Conservation (phyloP, 805 yeast genomes). For the Kazachstania africana region DNA sequence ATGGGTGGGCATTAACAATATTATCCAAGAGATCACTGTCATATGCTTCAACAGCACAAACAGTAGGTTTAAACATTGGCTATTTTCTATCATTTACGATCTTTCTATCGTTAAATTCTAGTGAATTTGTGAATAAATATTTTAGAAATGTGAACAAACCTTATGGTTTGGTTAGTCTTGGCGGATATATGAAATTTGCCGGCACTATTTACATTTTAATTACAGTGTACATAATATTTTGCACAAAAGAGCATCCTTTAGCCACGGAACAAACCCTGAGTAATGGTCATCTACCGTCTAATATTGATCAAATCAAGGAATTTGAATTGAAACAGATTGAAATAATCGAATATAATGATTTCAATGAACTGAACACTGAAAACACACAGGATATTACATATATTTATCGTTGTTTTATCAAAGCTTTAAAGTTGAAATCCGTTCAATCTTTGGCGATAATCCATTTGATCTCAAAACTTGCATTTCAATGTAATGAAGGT, state of each 20-base stretch:
- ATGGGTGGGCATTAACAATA: constrained; percentile 95
- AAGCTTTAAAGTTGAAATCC: constrained; percentile 56
- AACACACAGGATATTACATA: constrained; percentile 30
- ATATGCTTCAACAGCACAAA: constrained; percentile 95
- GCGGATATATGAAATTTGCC: constrained; percentile 67
- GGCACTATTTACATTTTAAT: constrained; percentile 61
- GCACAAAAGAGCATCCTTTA: constrained; percentile 63
- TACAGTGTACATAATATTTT: constrained; percentile 46
- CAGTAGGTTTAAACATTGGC: constrained; percentile 88
- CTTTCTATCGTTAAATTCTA: constrained; percentile 80
- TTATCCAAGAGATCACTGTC: constrained; percentile 67
- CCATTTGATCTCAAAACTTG: constrained; percentile 73
- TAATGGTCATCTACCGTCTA: constrained; percentile 9
- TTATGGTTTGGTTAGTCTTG: constrained; percentile 57
- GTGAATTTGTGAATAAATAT: constrained; percentile 84
- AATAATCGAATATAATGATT: constrained; percentile 15
- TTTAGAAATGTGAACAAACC: constrained; percentile 49
- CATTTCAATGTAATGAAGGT: constrained; percentile 92
- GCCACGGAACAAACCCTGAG: constrained; percentile 22
- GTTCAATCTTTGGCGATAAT: constrained; percentile 65
- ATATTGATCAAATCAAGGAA: constrained; percentile 3
- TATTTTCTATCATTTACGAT: constrained; percentile 87
- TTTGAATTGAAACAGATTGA: constrained; percentile 8
- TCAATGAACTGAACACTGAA: constrained; percentile 20
- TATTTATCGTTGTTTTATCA: constrained; percentile 56